These are phyloP conservation scores for Lyophyllum semitale DNA, from an alignment of 768 basidiomycete species.

Conservation along the genomic window DNA sequence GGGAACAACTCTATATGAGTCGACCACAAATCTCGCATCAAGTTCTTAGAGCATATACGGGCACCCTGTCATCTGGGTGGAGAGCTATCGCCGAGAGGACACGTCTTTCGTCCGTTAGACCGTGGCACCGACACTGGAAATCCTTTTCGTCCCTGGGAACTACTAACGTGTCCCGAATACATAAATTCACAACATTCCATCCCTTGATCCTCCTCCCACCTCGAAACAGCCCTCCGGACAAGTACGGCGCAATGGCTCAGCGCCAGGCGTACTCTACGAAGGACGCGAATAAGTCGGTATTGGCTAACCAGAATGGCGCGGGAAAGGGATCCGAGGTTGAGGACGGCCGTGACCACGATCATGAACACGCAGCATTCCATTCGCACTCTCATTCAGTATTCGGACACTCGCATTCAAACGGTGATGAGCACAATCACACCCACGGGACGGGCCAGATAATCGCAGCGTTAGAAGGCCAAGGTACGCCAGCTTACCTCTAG, in stretches of 20 bases:
- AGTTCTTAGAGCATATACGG: slow-evolving; percentile 11
- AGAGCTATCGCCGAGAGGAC: slow-evolving; percentile 8
- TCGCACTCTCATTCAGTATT: slow-evolving; percentile 62
- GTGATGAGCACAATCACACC: slow-evolving; percentile 52
- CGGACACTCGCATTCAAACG: slow-evolving; percentile 66
- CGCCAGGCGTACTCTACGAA: slow-evolving; percentile 29
- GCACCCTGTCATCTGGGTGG: slow-evolving; percentile 5
- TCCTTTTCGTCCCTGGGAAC: slow-evolving; percentile 9
- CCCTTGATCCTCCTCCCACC: slow-evolving; percentile 4
- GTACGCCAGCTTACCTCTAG: slow-evolving; percentile 39
- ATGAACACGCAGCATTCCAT: slow-evolving; percentile 50
- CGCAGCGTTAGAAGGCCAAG: slow-evolving; percentile 64
- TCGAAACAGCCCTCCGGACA: not conserved
- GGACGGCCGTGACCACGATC: slow-evolving; percentile 29
- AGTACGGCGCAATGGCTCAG: slow-evolving; percentile 16
- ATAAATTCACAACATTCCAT: slow-evolving; percentile 2
- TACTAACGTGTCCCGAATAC: slow-evolving; percentile 9
- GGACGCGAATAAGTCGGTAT: not conserved
- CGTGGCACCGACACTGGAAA: slow-evolving; percentile 15
- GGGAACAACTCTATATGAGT: slow-evolving; percentile 18
- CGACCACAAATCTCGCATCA: slow-evolving; percentile 21
- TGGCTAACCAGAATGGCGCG: slow-evolving; percentile 4
- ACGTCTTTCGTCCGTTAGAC: slow-evolving; percentile 12
- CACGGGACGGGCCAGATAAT: slow-evolving; percentile 71
- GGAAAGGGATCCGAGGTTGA: slow-evolving; percentile 15